A percentile compares a stretch with the other conserved stretches of the same genome.
Conservation (phyloP, 495 filamentous ascomycete genomes). For the Chaetomium cochliodes region DNA sequence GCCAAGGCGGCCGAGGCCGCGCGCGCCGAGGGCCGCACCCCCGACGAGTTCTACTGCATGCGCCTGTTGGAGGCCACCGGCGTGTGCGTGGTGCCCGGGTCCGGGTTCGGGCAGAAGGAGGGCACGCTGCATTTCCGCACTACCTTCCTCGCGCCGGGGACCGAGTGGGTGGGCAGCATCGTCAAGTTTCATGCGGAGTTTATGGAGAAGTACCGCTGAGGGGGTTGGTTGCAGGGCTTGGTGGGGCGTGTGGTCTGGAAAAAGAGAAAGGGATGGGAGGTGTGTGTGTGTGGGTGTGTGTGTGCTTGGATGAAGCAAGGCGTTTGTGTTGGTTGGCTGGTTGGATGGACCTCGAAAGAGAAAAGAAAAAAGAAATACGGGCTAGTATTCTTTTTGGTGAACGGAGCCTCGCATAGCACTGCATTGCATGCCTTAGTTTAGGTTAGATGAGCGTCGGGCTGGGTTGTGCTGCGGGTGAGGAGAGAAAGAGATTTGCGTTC, state of each 20-base stretch:
- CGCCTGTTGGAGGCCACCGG: slow-evolving; percentile 88
- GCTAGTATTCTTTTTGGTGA: not conserved
- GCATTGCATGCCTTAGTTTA: slow-evolving; percentile 6
- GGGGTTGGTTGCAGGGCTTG: too few relatives aligned
- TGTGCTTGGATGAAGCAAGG: not conserved
- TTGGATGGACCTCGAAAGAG: not conserved
- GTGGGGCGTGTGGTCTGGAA: too few relatives aligned
- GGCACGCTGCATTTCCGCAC: slow-evolving; percentile 92
- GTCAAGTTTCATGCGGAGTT: slow-evolving; percentile 88
- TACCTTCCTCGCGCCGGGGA: slow-evolving; percentile 93
- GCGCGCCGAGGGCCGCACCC: slow-evolving; percentile 63
- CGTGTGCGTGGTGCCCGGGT: slow-evolving; percentile 90
- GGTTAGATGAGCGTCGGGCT: not conserved
- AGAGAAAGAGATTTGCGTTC: not conserved
- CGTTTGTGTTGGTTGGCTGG: not conserved
- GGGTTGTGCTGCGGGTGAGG: not conserved
- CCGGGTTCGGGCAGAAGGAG: slow-evolving; percentile 91
- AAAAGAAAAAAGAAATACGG: not conserved
- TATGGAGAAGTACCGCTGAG: slow-evolving; percentile 69
- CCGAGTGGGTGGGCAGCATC: slow-evolving; percentile 88
- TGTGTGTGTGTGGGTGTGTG: too few relatives aligned
- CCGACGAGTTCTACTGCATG: slow-evolving; percentile 94
- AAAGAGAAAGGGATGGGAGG: too few relatives aligned
- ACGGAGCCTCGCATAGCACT: not conserved
- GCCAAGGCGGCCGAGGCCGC: slow-evolving; percentile 72